These are phyloP conservation scores for Apocynum venetum DNA, from an alignment of 257 asterid species.

Conservation along the genomic window DNA sequence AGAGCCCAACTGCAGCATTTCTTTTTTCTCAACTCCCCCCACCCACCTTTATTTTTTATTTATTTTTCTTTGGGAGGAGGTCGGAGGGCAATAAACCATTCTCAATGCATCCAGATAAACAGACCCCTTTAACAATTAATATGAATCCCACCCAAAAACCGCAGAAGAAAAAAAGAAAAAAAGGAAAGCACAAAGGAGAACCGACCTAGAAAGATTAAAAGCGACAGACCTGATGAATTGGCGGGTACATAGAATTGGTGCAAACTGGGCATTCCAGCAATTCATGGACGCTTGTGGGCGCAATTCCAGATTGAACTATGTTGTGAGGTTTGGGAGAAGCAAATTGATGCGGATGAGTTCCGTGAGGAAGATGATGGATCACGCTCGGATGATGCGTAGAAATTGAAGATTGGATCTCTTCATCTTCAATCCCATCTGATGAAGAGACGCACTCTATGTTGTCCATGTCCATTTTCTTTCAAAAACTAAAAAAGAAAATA, in stretches of 20 bases:
- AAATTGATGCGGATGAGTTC: slow-evolving; percentile 30
- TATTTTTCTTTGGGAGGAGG: background rate
- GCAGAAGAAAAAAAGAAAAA: background rate
- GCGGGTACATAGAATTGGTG: slow-evolving; percentile 90
- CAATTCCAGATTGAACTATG: slow-evolving; percentile 44
- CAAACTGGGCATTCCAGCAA: slow-evolving; percentile 93
- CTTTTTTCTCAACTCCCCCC: no score
- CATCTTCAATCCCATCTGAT: slow-evolving; percentile 70
- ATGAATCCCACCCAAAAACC: background rate
- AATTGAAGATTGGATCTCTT: slow-evolving; percentile 56
- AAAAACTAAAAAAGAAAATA: slow-evolving; percentile 10
- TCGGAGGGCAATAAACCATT: background rate
- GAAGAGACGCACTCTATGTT: slow-evolving; percentile 66
- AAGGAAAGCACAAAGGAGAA: background rate
- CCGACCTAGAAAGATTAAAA: background rate
- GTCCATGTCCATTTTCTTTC: slow-evolving; percentile 54
- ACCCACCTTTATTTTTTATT: background rate
- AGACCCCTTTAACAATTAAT: background rate
- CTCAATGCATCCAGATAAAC: background rate
- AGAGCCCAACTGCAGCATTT: background rate
- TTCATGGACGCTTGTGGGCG: slow-evolving; percentile 73
- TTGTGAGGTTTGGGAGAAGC: slow-evolving; percentile 45
- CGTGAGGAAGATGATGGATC: slow-evolving; percentile 32
- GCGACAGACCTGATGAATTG: slow-evolving; percentile 69
- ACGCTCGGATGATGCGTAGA: slow-evolving; percentile 17